Base-by-base conservation (phyloP, 331 rosid genomes). In the Telfairia occidentalis region DNA sequence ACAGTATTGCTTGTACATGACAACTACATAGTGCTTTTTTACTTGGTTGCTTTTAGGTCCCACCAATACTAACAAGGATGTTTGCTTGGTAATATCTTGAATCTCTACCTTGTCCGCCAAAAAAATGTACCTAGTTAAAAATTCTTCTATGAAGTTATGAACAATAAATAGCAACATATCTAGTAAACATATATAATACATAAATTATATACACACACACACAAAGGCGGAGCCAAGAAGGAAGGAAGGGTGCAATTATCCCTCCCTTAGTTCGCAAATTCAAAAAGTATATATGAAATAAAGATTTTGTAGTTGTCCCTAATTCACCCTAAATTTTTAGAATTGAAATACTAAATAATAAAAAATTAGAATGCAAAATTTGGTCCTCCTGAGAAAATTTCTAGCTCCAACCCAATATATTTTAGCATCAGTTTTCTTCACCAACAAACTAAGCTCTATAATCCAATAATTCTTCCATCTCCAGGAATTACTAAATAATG, bases 21-120 rank as follows among this genome's bases (percentile, higher is more conserved):
- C 72, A 74, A 74, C 46, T 42, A 29, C n/a, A 6, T 43, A 15
- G 48, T 55, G 19, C 67, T 49, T 71, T 38, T 91, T 91, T 93
- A 93, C 98, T 73, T 89, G 87, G 82, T 83, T 79, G 84, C 97
- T 91, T 73, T 86, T 84, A 48, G 97, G 98, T 81, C 98, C 98
- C 81, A 84, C 87, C 85, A 93, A 80, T 83, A 83, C 96, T 76
- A 93, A 91, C 78, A 93, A 86, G 84, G 85, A 77, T 81, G 98
- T 91, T 83, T 86, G 79, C 85, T 87, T 85, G 57, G 92, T 83
- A 79, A 93, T 91, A 80, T 93, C 98, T 85, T 88, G 91, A 83
- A 93, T 86, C 78, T 88, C 97, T 52, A 93, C 97, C 85, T 89
- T 91, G 84, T 93, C 98, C 45, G 87, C 88, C 53, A 87, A 84